phyloP scores from a whole-genome alignment of 305 asterid genomes.

The Rubia peregrina region DNA sequence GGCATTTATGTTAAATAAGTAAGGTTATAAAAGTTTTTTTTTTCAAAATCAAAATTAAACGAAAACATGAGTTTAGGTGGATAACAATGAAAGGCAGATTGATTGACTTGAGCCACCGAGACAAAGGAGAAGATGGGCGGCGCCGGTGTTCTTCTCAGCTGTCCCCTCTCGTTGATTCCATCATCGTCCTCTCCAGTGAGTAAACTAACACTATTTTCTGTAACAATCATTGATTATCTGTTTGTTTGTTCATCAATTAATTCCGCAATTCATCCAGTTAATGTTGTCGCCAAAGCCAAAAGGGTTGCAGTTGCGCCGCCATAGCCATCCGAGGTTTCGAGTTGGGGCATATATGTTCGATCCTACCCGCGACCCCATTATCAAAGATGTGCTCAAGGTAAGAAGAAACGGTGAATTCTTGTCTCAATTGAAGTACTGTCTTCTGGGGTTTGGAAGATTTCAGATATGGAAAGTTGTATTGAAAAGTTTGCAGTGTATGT shows the following conservation, averaged over 20 bases:
- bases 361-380: conserved; percentile 10
- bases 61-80: too few species aligned
- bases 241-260: background rate
- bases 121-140: background rate
- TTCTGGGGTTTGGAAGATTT: too few species aligned
- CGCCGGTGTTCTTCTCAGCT: background rate
- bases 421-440: background rate
- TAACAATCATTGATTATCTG: background rate
- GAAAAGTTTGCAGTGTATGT: background rate
- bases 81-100: background rate
- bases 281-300: background rate
- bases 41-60: too few species aligned
- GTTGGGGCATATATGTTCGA: conserved; percentile 13
- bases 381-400: conserved; percentile 13
- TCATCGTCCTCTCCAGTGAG: background rate
- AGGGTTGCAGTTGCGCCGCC: background rate
- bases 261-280: background rate
- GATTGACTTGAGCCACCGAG: background rate
- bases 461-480: too few species aligned
- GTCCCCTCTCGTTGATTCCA: background rate
- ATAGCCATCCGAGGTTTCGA: background rate
- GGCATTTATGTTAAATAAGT: too few species aligned
- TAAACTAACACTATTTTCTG: background rate
- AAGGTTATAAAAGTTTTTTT: too few species aligned
- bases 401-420: background rate